Evolutionary conservation across 306 rosid species (phyloP), one percentile per base, ranked within the genome.

Genomic region (Fragaria nilgerrensis): DNA sequence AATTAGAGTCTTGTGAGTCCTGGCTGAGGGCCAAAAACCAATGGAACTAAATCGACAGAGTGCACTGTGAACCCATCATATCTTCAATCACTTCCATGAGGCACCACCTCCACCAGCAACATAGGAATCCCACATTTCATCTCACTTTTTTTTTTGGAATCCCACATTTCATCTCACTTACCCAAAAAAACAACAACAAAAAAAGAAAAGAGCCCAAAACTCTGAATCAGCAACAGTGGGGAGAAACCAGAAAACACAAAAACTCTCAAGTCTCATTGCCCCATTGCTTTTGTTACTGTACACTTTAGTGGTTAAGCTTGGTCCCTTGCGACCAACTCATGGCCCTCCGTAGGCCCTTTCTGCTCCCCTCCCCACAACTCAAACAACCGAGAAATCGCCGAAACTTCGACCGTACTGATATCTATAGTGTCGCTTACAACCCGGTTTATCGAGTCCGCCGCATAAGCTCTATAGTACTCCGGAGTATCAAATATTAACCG

Each of bases 281-380:
- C 12, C 70, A 36, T 65, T 66, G 48, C 70, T 69, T 86, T 74
- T 82, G 87, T 90, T 88, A 82, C 77, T 39, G 62, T 17, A 52
- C 36, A 59, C 91, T 87, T 89, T 85, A 87, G 96, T 89, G 88
- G 97, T 89, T 86, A 89, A 44, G 85, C 83, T 79, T 77, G 86
- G 85, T 45, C 62, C 87, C 11, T 75, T 74, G 73, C 61, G 80
- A 86, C 90, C 85, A 84, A 79, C 83, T 77, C 78, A 85, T 78
- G 78, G 75, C 58, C 76, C 73, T 69, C 39, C 79, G 87, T 88
- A 89, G 97, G 86, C 83, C 98, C 90, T 58, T 55, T 19, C 52
- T 87, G 84, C 79, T 76, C 82, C 90, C 83, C 48, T 78, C 63
- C 48, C 69, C 79, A 49, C 49, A 50, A 50, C 59, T 45, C 2